Evolutionary conservation across 768 basidiomycete species (phyloP).

Genomic region (Hygrocybe coccinea): DNA sequence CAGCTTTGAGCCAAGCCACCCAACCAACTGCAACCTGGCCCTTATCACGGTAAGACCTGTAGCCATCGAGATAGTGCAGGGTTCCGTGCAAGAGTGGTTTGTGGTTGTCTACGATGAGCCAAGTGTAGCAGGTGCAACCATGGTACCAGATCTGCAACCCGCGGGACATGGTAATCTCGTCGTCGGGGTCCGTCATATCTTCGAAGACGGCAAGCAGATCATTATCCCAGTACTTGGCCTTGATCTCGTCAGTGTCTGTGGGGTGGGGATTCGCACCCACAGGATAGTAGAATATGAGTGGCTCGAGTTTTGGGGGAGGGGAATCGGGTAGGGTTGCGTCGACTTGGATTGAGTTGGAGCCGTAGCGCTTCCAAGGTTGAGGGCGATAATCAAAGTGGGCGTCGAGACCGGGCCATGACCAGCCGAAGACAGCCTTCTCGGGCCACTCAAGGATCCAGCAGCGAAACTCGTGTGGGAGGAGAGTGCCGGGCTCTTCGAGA

Average conservation of each 20-base stretch:
- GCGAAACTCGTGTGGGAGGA: slow-evolving; percentile 3
- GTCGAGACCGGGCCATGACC: slow-evolving; percentile 3
- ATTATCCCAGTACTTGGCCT: no score
- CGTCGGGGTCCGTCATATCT: no score
- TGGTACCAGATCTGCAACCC: neutral
- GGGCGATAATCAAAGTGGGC: neutral
- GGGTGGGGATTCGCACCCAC: no score
- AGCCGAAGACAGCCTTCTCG: slow-evolving; percentile 1
- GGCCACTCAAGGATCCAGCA: slow-evolving; percentile 8
- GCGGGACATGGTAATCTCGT: no score
- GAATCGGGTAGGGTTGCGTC: no score
- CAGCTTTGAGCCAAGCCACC: no score
- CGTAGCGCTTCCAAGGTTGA: neutral
- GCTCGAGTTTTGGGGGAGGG: no score
- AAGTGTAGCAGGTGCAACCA: neutral
- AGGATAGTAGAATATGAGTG: no score
- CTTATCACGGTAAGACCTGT: neutral
- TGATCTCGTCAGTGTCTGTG: no score
- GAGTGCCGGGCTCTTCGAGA: neutral
- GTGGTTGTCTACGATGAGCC: neutral
- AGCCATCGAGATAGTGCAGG: neutral
- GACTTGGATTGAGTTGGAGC: neutral
- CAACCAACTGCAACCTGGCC: no score
- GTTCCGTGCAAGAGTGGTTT: neutral
- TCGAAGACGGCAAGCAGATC: no score